Percentiles rank a stretch among this genome's conserved stretches.
Conservation (phyloP, 345 rosid genomes). For the Brassica incana region DNA sequence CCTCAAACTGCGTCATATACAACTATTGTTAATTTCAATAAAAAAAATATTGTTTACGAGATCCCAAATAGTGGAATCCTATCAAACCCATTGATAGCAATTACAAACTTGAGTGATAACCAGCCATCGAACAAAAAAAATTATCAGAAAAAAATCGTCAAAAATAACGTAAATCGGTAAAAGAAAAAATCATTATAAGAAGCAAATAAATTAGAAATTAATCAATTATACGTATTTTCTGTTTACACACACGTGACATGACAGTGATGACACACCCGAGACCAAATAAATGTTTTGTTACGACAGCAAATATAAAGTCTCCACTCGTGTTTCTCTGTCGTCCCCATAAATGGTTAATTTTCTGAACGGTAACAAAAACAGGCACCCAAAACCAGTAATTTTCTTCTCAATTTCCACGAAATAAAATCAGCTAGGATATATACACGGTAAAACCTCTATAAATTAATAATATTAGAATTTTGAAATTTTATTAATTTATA, state of each 20-base stretch:
- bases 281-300: conserved; percentile 8
- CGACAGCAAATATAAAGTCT: background rate
- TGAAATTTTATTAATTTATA: too few species aligned
- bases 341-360: too few species aligned
- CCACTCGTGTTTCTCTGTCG: background rate
- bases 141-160: background rate
- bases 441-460: too few species aligned
- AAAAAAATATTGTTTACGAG: background rate
- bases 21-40: background rate
- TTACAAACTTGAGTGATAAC: background rate
- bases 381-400: too few species aligned
- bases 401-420: too few species aligned
- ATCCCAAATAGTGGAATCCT: background rate
- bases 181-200: background rate
- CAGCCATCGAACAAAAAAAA: background rate
- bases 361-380: too few species aligned
- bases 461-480: too few species aligned
- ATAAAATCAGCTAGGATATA: too few species aligned
- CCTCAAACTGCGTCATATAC: background rate
- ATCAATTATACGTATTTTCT: background rate
- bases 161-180: background rate
- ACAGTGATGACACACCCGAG: background rate
- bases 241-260: background rate
- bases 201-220: background rate
- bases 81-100: background rate